phyloP scores from a whole-genome alignment of 306 rosid genomes.

The Pueraria montana region DNA sequence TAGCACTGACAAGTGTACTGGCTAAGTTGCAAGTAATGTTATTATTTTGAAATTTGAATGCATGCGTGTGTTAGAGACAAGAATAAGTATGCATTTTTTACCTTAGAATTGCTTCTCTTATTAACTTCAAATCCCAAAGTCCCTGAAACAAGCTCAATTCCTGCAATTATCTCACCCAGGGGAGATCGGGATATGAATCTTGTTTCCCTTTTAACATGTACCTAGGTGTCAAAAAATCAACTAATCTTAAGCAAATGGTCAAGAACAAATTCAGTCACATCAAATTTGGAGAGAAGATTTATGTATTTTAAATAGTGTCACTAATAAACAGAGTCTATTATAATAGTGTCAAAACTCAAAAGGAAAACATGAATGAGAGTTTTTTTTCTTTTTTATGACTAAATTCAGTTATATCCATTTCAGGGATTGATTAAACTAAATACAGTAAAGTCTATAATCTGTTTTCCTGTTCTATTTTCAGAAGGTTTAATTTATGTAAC shows the following conservation, averaged over 20 bases:
- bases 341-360: no score
- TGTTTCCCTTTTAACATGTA: constrained; percentile 71
- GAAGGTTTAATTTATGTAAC: no score
- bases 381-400: no score
- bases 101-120: constrained; percentile 74
- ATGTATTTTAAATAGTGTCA: no score
- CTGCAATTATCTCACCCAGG: constrained; percentile 67
- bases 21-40: constrained; percentile 8
- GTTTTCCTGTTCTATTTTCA: no score
- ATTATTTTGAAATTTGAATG: background rate
- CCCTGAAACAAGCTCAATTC: constrained; percentile 68
- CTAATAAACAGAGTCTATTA: no score
- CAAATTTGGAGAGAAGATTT: background rate
- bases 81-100: constrained; percentile 2
- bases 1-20: background rate
- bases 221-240: constrained; percentile 57
- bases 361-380: no score
- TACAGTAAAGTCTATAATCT: no score
- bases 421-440: no score
- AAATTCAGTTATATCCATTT: no score
- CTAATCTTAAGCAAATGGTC: background rate
- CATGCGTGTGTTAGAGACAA: background rate
- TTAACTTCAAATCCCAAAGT: constrained; percentile 78
- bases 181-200: constrained; percentile 75
- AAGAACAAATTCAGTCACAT: background rate